phyloP scores from a whole-genome alignment of 306 rosid genomes.

The Fragaria vesca region DNA sequence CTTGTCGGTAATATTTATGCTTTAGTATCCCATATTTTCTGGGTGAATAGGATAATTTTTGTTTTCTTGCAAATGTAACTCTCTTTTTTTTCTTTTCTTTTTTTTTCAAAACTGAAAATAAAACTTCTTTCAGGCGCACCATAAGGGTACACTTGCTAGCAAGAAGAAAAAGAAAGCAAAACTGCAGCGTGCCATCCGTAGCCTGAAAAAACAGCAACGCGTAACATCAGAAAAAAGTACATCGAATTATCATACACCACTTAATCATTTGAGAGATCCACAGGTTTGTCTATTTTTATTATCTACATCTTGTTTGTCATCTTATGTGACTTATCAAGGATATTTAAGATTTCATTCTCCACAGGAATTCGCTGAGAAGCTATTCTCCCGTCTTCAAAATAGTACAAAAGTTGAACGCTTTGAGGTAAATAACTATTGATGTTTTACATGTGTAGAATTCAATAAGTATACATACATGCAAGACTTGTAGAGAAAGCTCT shows the following conservation, averaged over 20 bases:
- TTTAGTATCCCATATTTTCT: not conserved
- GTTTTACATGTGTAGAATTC: not conserved
- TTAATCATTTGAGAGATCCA: slow-evolving; percentile 78
- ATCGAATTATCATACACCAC: slow-evolving; percentile 69
- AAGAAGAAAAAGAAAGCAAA: slow-evolving; percentile 88
- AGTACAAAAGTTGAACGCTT: slow-evolving; percentile 53
- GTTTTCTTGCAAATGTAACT: not conserved
- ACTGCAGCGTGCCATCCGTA: slow-evolving; percentile 72
- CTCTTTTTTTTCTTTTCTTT: too few relatives aligned
- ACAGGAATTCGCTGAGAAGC: slow-evolving; percentile 89
- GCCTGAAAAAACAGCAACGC: slow-evolving; percentile 73
- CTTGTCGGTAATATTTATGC: not conserved
- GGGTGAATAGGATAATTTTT: not conserved
- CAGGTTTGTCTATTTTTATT: slow-evolving; percentile 55
- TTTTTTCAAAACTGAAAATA: not conserved
- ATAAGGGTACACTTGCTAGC: slow-evolving; percentile 84
- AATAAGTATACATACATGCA: not conserved
- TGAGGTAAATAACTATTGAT: slow-evolving; percentile 52
- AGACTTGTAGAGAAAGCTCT: not conserved
- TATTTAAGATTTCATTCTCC: slow-evolving; percentile 23
- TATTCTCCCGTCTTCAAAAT: slow-evolving; percentile 62
- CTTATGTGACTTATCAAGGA: slow-evolving; percentile 5
- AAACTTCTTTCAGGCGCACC: slow-evolving; percentile 57
- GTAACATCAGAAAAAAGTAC: slow-evolving; percentile 49
- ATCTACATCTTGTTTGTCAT: slow-evolving; percentile 9